Evolutionary conservation across 768 basidiomycete genomes (phyloP), one percentile per base, ranked within the genome.

Genomic region (Hysterangium stoloniferum): DNA sequence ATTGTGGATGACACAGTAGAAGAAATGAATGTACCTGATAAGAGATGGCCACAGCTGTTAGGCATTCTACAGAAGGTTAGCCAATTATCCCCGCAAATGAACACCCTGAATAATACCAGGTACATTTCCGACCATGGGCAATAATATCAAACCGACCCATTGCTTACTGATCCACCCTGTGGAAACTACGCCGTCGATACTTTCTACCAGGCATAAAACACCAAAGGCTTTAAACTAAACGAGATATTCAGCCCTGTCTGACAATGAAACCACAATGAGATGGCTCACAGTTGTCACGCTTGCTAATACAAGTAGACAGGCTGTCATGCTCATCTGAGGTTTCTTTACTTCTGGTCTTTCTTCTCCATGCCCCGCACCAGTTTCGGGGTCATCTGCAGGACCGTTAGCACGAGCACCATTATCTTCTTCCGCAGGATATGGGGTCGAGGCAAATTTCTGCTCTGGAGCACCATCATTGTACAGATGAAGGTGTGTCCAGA

Each of bases 81-180:
- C n/a, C n/a, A n/a, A n/a, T n/a, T n/a, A n/a, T n/a, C n/a, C n/a
- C n/a, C n/a, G n/a, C n/a, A n/a, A n/a, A n/a, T n/a, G n/a, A 22
- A 43, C 19, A 25, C 15, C n/a, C 4, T 51, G 35, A 40, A n/a
- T 60, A 69, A 27, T 50, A 84, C 86, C 86, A 49, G 87, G 89
- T 5, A 89, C 86, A 61, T 91, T 92, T 17, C 89, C 89, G 12
- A 93, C 92, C 32, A 96, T 91, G 5, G 95, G 95, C 6, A 98
- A 75, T 12, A 98, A 71, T 57, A 98, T 90, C 31, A 96, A 66
- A 11, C 88, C 93, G 54, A 96, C 83, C 61, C 92, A 98, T 62
- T 86, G 87, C 54, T 79, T 76, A 52, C 70, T 77, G 48, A 98
- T 84, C 6, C 22, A 12, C 20, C 80, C 79, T 0, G 59, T 59